Evolutionary conservation across 352 stramenopile species (phyloP).

Genomic region (Phytopythium kandeliae): DNA sequence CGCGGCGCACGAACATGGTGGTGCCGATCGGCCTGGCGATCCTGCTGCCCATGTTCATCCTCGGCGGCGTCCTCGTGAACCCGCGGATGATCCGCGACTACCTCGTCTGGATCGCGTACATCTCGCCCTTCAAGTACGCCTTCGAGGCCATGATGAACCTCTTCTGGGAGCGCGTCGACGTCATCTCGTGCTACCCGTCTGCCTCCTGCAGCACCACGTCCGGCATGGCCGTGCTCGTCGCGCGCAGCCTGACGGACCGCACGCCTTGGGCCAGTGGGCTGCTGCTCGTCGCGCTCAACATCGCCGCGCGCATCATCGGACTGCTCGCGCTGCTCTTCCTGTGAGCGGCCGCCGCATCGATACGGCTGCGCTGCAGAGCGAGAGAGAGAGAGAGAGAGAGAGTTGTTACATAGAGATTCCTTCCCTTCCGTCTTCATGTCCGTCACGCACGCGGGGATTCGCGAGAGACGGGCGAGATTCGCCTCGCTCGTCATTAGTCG

Average conservation of each 20-base stretch:
- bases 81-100: slow-evolving; percentile 20
- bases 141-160: slow-evolving; percentile 29
- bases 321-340: slow-evolving; percentile 24
- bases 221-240: slow-evolving; percentile 22
- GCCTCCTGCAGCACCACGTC: slow-evolving; percentile 13
- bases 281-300: slow-evolving; percentile 22
- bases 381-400: no score
- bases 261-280: slow-evolving; percentile 18
- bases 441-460: background rate
- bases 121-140: slow-evolving; percentile 32
- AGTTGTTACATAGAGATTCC: no score
- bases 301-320: slow-evolving; percentile 25
- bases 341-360: no score
- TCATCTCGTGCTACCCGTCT: slow-evolving; percentile 16
- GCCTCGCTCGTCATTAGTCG: no score
- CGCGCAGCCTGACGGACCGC: slow-evolving; percentile 13
- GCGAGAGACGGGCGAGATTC: no score
- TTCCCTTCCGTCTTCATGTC: no score
- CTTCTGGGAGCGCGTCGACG: slow-evolving; percentile 19
- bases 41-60: slow-evolving; percentile 28
- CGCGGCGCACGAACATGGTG: slow-evolving; percentile 18
- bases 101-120: slow-evolving; percentile 29
- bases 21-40: slow-evolving; percentile 22
- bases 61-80: slow-evolving; percentile 31
- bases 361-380: no score